A percentile compares a stretch with the other conserved stretches of the same genome.
Evolutionary conservation across 306 rosid genomes (phyloP).

Genomic region (Cucurbita moschata): DNA sequence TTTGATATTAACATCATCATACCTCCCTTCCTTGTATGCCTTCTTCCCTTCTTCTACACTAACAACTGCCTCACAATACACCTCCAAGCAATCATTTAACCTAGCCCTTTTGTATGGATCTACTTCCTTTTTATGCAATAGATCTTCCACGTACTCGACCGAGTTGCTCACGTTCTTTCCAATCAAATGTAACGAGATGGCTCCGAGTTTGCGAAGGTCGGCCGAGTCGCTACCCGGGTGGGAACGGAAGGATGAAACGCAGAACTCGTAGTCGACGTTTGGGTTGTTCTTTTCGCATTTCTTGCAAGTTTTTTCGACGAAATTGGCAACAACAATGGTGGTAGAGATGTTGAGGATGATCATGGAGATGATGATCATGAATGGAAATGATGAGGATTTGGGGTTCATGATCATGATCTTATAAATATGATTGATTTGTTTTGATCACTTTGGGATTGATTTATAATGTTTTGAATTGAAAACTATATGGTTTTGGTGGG

Average conservation of each 20-base stretch:
- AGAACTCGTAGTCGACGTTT: constrained; percentile 47
- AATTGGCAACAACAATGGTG: constrained; percentile 6
- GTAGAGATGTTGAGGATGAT: background rate
- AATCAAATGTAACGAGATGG: constrained; percentile 26
- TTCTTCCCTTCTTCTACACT: constrained; percentile 26
- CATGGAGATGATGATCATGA: background rate
- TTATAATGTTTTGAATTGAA: background rate
- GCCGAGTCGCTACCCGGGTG: constrained; percentile 8
- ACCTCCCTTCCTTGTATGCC: constrained; percentile 30
- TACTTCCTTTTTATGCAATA: constrained; percentile 18
- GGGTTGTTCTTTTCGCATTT: constrained; percentile 34
- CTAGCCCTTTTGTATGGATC: constrained; percentile 17
- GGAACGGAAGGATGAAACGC: constrained; percentile 35
- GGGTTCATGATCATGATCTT: background rate
- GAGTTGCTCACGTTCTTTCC: constrained; percentile 33
- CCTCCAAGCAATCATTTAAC: constrained; percentile 45
- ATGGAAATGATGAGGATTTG: background rate
- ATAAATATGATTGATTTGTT: background rate
- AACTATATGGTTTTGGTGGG: background rate
- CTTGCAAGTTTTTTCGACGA: constrained; percentile 48
- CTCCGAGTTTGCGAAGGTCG: constrained; percentile 35
- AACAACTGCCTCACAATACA: constrained; percentile 27
- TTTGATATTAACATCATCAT: constrained; percentile 27
- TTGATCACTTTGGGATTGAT: background rate
- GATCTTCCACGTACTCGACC: constrained; percentile 16